These are phyloP conservation scores for Quillaja saponaria DNA, from an alignment of 306 rosid genomes.

Conservation along the genomic window DNA sequence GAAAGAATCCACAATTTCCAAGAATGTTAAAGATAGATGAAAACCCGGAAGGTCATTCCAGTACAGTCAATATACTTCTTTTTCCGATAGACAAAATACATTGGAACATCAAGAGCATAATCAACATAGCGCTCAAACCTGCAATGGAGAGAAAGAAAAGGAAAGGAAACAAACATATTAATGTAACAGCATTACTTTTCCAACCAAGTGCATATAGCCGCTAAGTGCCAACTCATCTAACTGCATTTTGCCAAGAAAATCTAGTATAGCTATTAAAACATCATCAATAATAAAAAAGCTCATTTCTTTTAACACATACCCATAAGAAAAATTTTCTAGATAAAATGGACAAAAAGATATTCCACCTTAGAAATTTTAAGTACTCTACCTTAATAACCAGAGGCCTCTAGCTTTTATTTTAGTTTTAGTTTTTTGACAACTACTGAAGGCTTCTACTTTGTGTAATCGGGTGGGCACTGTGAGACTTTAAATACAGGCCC, in stretches of 20 bases:
- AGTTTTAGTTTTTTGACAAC: too few species aligned
- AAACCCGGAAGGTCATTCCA: constrained; percentile 96
- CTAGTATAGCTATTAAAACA: too few species aligned
- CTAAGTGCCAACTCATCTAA: constrained; percentile 4
- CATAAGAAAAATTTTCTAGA: too few species aligned
- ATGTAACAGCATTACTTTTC: constrained; percentile 1
- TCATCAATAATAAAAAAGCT: too few species aligned
- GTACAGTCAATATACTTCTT: constrained; percentile 79
- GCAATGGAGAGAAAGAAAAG: constrained; percentile 35
- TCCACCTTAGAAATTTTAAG: too few species aligned
- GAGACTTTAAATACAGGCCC: too few species aligned
- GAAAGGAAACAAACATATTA: constrained; percentile 6
- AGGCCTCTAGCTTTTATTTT: too few species aligned
- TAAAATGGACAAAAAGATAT: too few species aligned
- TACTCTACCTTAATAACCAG: too few species aligned
- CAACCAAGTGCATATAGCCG: constrained; percentile 8
- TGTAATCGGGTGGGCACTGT: too few species aligned
- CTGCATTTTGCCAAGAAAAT: not conserved
- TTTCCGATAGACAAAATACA: constrained; percentile 88
- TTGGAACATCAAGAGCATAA: constrained; percentile 96
- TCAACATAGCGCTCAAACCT: constrained; percentile 96
- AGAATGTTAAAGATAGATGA: constrained; percentile 39
- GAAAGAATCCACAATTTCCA: constrained; percentile 13
- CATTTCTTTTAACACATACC: too few species aligned
- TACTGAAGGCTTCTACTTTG: too few species aligned